A percentile compares a stretch with the other conserved stretches of the same genome.
Evolutionary conservation across 495 filamentous ascomycete species (phyloP).

Genomic region (Neurospora sp.): DNA sequence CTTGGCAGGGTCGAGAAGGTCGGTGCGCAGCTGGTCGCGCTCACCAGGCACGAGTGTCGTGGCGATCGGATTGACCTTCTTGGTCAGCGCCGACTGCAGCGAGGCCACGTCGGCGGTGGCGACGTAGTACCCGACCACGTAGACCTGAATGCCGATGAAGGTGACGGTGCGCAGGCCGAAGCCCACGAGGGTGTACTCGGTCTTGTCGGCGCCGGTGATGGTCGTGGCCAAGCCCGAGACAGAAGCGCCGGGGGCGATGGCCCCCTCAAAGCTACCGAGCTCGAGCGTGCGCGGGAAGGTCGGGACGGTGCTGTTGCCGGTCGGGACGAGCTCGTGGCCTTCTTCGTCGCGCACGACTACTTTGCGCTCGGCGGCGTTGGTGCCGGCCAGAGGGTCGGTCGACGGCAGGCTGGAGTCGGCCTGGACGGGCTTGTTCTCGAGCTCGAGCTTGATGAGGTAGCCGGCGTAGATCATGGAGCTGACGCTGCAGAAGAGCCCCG

Average conservation of each 20-base stretch:
- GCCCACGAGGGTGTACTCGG: conserved; percentile 79
- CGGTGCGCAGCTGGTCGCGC: conserved; percentile 55
- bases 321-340: conserved; percentile 60
- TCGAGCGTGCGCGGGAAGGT: conserved; percentile 66
- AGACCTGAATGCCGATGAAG: conserved; percentile 85
- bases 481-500: conserved; percentile 37
- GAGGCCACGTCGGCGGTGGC: conserved; percentile 63
- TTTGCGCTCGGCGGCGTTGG: conserved; percentile 40
- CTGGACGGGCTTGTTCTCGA: conserved; percentile 25
- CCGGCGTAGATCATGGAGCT: conserved; percentile 38
- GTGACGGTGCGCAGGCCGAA: conserved; percentile 82
- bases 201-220: conserved; percentile 13
- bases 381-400: conserved; percentile 33
- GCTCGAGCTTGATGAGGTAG: conserved; percentile 28
- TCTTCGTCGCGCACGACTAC: conserved; percentile 43
- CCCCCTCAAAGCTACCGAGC: conserved; percentile 35
- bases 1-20: conserved; percentile 57
- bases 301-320: conserved; percentile 76
- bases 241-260: conserved; percentile 15
- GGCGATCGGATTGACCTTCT: conserved; percentile 51
- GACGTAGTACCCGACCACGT: conserved; percentile 86
- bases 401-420: conserved; percentile 34
- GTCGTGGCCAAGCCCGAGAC: conserved; percentile 2
- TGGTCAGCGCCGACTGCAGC: conserved; percentile 35
- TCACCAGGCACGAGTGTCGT: conserved; percentile 74